These are phyloP conservation scores for Elongisporangium senticosum DNA, from an alignment of 352 stramenopile species.

Conservation along the genomic window DNA sequence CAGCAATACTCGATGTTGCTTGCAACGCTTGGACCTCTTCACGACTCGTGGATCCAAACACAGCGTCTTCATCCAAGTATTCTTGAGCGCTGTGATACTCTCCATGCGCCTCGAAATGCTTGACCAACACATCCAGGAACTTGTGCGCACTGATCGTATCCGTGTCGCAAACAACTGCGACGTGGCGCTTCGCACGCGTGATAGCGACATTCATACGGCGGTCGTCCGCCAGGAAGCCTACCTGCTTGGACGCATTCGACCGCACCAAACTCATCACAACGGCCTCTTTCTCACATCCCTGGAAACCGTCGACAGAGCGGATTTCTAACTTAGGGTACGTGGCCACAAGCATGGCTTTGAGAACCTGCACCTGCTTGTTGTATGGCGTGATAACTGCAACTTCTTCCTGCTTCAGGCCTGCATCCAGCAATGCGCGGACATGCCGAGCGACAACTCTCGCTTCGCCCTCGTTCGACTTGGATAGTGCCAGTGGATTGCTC, in stretches of 20 bases:
- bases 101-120: constrained; percentile 92
- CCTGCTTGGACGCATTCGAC: constrained; percentile 82
- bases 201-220: constrained; percentile 98
- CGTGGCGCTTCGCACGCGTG: constrained; percentile 93
- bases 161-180: constrained; percentile 92
- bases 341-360: constrained; percentile 84
- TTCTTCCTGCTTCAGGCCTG: constrained; percentile 85
- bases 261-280: constrained; percentile 98
- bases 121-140: constrained; percentile 88
- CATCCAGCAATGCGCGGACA: constrained; percentile 75
- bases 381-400: constrained; percentile 98
- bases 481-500: constrained; percentile 27
- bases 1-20: constrained; percentile 10
- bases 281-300: constrained; percentile 96
- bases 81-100: constrained; percentile 87
- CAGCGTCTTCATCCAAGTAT: constrained; percentile 59
- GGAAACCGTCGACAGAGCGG: constrained; percentile 96
- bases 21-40: constrained; percentile 6
- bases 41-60: constrained; percentile 17
- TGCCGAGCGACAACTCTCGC: constrained; percentile 74
- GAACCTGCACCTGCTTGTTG: constrained; percentile 95
- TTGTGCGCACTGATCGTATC: constrained; percentile 89
- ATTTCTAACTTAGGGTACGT: constrained; percentile 76
- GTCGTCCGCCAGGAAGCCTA: constrained; percentile 96
- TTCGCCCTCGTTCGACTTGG: constrained; percentile 81